Conservation (phyloP, 495 filamentous ascomycete species). For the Tuber indicum region DNA sequence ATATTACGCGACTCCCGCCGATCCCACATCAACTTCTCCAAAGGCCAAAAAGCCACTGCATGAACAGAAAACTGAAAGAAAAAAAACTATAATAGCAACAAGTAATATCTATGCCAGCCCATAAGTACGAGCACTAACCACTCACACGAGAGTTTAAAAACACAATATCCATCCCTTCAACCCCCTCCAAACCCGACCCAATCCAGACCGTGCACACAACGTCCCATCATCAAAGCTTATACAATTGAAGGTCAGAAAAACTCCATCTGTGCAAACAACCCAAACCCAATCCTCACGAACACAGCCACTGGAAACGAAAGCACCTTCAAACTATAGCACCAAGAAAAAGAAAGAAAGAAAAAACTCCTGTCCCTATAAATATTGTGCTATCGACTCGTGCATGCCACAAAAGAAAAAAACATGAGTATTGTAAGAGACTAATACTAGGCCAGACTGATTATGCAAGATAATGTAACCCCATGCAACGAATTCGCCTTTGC, state of each 20-base stretch:
- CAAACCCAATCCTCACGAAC: neutral
- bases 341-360: neutral
- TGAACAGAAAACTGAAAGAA: neutral
- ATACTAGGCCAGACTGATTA: conserved; percentile 3
- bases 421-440: neutral
- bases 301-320: neutral
- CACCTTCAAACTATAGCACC: neutral
- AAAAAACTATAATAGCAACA: neutral
- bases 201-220: neutral
- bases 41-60: neutral
- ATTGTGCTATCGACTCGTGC: conserved; percentile 5
- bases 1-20: neutral
- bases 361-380: conserved; percentile 6
- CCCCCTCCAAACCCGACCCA: neutral
- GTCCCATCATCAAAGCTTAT: neutral
- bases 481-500: neutral
- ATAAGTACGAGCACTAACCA: neutral
- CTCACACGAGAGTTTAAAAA: conserved; percentile 1
- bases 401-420: conserved; percentile 5
- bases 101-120: conserved; percentile 1
- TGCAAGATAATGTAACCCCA: conserved; percentile 7
- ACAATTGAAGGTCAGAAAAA: conserved; percentile 4
- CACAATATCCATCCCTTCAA: neutral
- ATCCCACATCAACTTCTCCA: neutral
- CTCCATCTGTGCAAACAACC: conserved; percentile 1